These are phyloP conservation scores for Candida sanyaensis DNA, from an alignment of 1,139 yeast species.

Conservation along the genomic window DNA sequence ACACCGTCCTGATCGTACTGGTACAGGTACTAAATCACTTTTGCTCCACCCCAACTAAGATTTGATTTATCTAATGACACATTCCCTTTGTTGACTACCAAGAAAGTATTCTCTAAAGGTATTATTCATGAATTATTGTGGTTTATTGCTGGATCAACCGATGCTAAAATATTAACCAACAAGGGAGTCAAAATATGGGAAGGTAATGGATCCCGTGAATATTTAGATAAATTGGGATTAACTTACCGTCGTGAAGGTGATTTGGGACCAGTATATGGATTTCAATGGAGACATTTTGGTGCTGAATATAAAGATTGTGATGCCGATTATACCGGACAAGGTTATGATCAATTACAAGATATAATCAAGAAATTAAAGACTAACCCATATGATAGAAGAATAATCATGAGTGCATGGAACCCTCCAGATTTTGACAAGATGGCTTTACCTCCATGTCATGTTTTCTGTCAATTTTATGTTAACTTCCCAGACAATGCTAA, in stretches of 20 bases:
- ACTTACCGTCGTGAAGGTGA: slow-evolving; percentile 86
- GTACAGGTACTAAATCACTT: slow-evolving; percentile 88
- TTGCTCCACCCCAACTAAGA: slow-evolving; percentile 95
- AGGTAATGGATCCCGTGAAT: slow-evolving; percentile 97
- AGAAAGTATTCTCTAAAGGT: slow-evolving; percentile 87
- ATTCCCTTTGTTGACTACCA: slow-evolving; percentile 90
- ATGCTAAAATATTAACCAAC: slow-evolving; percentile 74
- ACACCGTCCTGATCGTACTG: slow-evolving; percentile 91
- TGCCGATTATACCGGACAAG: slow-evolving; percentile 82
- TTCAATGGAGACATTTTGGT: slow-evolving; percentile 99
- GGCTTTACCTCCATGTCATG: slow-evolving; percentile 99
- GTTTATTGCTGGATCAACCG: slow-evolving; percentile 91
- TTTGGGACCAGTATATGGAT: slow-evolving; percentile 97
- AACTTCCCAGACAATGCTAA: slow-evolving; percentile 57
- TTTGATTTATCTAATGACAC: slow-evolving; percentile 71
- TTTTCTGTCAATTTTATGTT: slow-evolving; percentile 92
- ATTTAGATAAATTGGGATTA: slow-evolving; percentile 79
- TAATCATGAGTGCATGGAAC: slow-evolving; percentile 96
- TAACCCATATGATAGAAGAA: slow-evolving; percentile 92
- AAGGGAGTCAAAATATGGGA: slow-evolving; percentile 97
- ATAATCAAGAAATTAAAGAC: slow-evolving; percentile 78
- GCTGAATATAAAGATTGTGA: slow-evolving; percentile 87
- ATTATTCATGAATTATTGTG: slow-evolving; percentile 87
- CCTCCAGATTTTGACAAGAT: slow-evolving; percentile 90
- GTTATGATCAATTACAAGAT: slow-evolving; percentile 85